A percentile compares a stretch with the other conserved stretches of the same genome.
Conservation (phyloP, 2,329 filamentous ascomycete genomes). For the Aureobasidium sp. region DNA sequence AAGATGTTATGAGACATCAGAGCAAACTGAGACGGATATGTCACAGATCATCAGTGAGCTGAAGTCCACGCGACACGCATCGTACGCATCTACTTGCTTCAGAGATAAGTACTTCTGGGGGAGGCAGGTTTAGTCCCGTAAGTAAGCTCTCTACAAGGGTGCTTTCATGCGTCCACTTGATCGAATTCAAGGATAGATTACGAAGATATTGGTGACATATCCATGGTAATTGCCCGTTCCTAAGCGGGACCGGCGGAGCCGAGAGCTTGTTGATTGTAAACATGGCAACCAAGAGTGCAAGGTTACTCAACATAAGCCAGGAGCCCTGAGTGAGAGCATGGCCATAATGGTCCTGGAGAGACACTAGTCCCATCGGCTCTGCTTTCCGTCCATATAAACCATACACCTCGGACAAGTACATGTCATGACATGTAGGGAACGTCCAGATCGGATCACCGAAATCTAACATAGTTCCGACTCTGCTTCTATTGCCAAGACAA, state of each 20-base stretch:
- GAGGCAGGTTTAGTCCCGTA: background rate
- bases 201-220: slow-evolving; percentile 10
- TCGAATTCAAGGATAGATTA: background rate
- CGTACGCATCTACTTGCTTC: slow-evolving; percentile 1
- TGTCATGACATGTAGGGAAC: background rate
- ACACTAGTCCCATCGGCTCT: background rate
- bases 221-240: background rate
- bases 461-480: background rate
- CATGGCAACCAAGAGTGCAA: background rate
- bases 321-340: background rate
- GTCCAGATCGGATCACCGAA: background rate
- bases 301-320: slow-evolving; percentile 3
- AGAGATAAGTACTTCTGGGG: background rate
- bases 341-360: background rate
- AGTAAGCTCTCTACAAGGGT: background rate
- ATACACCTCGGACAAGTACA: slow-evolving; percentile 1
- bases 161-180: background rate
- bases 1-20: too few species aligned
- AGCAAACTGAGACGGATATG: too few species aligned
- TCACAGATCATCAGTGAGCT: background rate
- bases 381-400: background rate
- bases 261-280: background rate
- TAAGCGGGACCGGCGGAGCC: background rate
- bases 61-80: background rate
- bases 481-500: background rate